phyloP scores from a whole-genome alignment of 768 basidiomycete species.

The Lactifluus piperatus region DNA sequence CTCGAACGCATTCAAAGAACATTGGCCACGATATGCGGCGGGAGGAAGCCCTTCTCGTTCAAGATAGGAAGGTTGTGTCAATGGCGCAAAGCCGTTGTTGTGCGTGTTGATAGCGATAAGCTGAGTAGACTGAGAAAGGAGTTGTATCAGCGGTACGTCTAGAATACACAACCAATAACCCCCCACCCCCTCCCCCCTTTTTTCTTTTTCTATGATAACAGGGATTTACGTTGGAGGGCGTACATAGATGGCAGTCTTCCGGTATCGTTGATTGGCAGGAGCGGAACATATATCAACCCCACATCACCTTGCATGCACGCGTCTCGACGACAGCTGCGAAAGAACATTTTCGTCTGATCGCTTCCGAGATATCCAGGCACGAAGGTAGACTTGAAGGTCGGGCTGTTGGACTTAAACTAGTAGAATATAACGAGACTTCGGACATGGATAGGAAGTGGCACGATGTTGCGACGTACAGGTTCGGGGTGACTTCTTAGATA shows the following conservation, averaged over 20 bases:
- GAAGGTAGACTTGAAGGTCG: background rate
- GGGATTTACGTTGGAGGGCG: background rate
- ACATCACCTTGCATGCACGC: background rate
- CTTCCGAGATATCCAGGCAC: background rate
- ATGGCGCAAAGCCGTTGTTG: background rate
- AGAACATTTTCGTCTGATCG: background rate
- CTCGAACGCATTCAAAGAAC: background rate
- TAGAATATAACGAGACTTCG: background rate
- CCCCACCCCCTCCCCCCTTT: background rate
- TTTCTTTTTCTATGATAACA: background rate
- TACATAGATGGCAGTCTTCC: background rate
- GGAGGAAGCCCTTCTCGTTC: background rate
- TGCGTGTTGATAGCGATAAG: background rate
- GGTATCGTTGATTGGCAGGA: background rate
- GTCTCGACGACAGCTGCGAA: background rate
- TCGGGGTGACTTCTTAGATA: background rate
- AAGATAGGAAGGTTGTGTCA: background rate
- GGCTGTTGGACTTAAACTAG: background rate
- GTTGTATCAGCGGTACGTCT: background rate
- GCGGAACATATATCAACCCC: background rate
- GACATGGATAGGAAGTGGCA: background rate
- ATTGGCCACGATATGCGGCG: background rate
- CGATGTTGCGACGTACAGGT: background rate
- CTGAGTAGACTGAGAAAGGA: background rate
- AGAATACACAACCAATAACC: too few relatives aligned